A percentile compares a stretch with the other conserved stretches of the same genome.
Conservation (phyloP, 345 rosid genomes). For the Nephelium lappaceum region DNA sequence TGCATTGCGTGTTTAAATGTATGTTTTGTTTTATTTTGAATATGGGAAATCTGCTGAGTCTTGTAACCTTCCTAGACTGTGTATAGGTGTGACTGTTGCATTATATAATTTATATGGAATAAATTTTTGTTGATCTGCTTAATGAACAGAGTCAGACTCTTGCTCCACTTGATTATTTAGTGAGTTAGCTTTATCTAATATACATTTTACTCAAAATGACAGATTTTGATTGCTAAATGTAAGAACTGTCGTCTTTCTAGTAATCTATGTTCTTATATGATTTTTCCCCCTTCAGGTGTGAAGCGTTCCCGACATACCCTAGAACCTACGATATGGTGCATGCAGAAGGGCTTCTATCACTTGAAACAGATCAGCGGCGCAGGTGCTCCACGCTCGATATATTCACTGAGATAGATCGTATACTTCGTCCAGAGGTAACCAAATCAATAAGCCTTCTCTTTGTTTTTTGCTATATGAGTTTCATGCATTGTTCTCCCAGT, state of each 20-base stretch:
- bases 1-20: not conserved
- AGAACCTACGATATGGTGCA: slow-evolving; percentile 96
- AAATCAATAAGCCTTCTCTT: not conserved
- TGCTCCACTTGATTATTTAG: not conserved
- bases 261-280: not conserved
- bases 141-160: not conserved
- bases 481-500: not conserved
- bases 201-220: not conserved
- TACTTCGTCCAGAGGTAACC: slow-evolving; percentile 98
- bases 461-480: not conserved
- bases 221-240: not conserved
- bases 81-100: not conserved
- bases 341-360: slow-evolving; percentile 78
- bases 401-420: slow-evolving; percentile 81
- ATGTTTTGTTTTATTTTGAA: not conserved
- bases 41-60: not conserved
- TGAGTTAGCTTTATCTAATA: not conserved
- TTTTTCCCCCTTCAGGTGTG: slow-evolving; percentile 65
- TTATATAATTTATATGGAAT: not conserved
- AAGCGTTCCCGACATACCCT: slow-evolving; percentile 91
- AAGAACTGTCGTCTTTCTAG: not conserved
- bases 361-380: slow-evolving; percentile 47
- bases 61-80: not conserved
- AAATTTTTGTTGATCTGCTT: not conserved
- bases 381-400: slow-evolving; percentile 60